Evolutionary conservation across 2,329 filamentous ascomycete species (phyloP).

Genomic region (Alternaria sp.): DNA sequence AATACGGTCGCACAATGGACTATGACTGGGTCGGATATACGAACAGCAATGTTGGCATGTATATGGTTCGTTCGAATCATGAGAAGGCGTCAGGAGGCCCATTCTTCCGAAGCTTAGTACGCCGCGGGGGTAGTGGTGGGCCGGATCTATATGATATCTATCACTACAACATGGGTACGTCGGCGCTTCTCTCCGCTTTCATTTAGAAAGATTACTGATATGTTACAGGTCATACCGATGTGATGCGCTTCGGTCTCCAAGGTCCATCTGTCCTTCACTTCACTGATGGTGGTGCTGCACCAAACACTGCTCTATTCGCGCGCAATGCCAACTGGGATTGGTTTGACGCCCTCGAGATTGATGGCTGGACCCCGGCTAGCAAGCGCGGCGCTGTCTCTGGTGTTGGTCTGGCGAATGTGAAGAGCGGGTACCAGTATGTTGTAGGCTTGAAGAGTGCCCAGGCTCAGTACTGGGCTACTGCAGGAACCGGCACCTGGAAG

Average conservation of each 20-base stretch:
- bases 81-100: conserved; percentile 52
- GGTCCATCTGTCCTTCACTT: conserved; percentile 54
- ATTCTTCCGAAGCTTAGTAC: conserved; percentile 53
- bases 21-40: conserved; percentile 53
- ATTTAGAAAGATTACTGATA: background rate
- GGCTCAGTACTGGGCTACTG: conserved; percentile 52
- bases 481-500: conserved; percentile 57
- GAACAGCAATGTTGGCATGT: conserved; percentile 49
- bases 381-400: conserved; percentile 29
- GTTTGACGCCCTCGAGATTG: conserved; percentile 33
- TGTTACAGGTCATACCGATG: conserved; percentile 47
- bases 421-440: conserved; percentile 51
- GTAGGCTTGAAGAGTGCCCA: conserved; percentile 48
- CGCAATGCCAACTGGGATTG: conserved; percentile 34
- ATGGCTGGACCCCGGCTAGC: conserved; percentile 31
- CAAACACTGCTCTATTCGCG: conserved; percentile 43
- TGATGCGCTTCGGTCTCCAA: conserved; percentile 54
- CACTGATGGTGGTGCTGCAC: conserved; percentile 49
- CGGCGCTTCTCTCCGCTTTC: background rate
- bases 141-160: conserved; percentile 57
- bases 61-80: conserved; percentile 53
- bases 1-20: conserved; percentile 51
- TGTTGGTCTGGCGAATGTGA: conserved; percentile 49
- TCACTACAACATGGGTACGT: conserved; percentile 54
- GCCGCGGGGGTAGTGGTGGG: conserved; percentile 45